Conservation (phyloP, 2,329 filamentous ascomycete species). For the Colletotrichum theobromicola region DNA sequence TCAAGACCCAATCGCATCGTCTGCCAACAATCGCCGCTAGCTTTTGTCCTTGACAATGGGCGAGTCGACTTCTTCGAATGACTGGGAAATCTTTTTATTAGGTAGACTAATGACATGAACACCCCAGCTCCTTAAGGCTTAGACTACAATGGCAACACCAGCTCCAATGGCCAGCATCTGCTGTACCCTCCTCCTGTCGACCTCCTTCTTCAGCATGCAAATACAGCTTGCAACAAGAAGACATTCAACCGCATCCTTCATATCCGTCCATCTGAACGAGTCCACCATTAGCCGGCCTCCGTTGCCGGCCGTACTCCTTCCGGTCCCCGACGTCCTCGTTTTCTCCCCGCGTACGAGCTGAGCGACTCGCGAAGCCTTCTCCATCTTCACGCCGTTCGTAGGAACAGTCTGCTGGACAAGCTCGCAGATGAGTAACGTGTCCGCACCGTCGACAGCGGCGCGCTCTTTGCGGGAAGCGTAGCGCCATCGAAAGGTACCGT, state of each 20-base stretch:
- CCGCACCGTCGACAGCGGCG: slow-evolving; percentile 40
- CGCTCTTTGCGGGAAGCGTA: slow-evolving; percentile 56
- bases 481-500: slow-evolving; percentile 60
- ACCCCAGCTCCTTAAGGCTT: background rate
- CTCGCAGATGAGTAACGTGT: slow-evolving; percentile 58
- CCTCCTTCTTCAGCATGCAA: slow-evolving; percentile 69
- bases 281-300: slow-evolving; percentile 54
- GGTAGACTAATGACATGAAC: background rate
- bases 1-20: too few relatives aligned
- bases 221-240: slow-evolving; percentile 62
- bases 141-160: slow-evolving; percentile 24
- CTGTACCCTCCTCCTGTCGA: slow-evolving; percentile 59
- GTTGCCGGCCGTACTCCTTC: slow-evolving; percentile 48
- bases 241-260: slow-evolving; percentile 47
- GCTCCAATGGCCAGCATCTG: slow-evolving; percentile 53
- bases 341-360: slow-evolving; percentile 47
- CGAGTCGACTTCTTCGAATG: background rate
- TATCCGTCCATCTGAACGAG: slow-evolving; percentile 36
- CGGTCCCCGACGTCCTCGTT: slow-evolving; percentile 44
- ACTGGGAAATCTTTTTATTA: background rate
- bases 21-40: too few relatives aligned
- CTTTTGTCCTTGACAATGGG: background rate
- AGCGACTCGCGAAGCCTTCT: slow-evolving; percentile 37
- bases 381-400: slow-evolving; percentile 10
- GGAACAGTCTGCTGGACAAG: slow-evolving; percentile 39